Evolutionary conservation across 1,284 basidiomycete genomes (phyloP), one percentile per base, ranked within the genome.

Genomic region (Amylostereum areolatum): DNA sequence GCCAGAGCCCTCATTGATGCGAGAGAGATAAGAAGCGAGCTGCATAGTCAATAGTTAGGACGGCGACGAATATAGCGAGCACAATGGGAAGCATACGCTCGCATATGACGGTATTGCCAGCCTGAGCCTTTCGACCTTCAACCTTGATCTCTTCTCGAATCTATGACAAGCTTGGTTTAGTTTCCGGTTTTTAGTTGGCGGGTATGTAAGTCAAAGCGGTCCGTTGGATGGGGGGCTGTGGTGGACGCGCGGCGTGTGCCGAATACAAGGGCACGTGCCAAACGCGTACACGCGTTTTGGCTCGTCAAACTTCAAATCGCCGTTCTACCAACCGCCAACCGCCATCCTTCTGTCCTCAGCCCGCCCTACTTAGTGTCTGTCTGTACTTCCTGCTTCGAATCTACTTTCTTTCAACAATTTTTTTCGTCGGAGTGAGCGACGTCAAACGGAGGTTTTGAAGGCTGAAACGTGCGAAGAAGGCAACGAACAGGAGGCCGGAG

Each of bases 181-280:
- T 70, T 97, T 96, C 32, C 88, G 85, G 1, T 93, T 92, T 59
- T 87, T 84, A n/a, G 67, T 95, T 93, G 9, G 86, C 83, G 8
- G 90, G 92, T 74, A 93, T 95, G 70, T 97, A 97, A 3, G 91
- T 92, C 53, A 99, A 77, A n/a, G n/a, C n/a, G n/a, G n/a, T n/a
- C n/a, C n/a, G n/a, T n/a, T n/a, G n/a, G n/a, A n/a, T n/a, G n/a
- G n/a, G n/a, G n/a, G n/a, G n/a, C n/a, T n/a, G n/a, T n/a, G n/a
- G n/a, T n/a, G n/a, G n/a, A n/a, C n/a, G n/a, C n/a, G n/a, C n/a
- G n/a, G n/a, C n/a, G n/a, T n/a, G n/a, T n/a, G n/a, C n/a, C n/a
- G n/a, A n/a, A n/a, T n/a, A n/a, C n/a, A n/a, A n/a, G n/a, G n/a
- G 33, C 33, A n/a, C 33, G n/a, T 35, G 33, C n/a, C n/a, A n/a